A percentile compares a stretch with the other conserved stretches of the same genome.
phyloP scores from a whole-genome alignment of 768 basidiomycete genomes.

The Termitomyces sp. region DNA sequence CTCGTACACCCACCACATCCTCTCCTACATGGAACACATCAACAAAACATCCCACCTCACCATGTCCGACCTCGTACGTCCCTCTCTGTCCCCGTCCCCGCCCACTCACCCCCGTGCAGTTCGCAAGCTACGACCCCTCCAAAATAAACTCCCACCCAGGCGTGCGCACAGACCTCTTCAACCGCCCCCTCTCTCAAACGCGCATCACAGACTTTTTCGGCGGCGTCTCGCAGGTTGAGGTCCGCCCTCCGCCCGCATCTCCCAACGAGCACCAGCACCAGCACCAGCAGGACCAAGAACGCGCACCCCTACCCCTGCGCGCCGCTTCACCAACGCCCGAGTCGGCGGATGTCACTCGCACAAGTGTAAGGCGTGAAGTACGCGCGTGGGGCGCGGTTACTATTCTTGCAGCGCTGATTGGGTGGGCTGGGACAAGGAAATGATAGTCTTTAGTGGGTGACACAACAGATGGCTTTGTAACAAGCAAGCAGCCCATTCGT shows the following conservation, averaged over 20 bases:
- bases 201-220: slow-evolving; percentile 86
- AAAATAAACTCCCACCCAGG: slow-evolving; percentile 85
- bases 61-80: slow-evolving; percentile 79
- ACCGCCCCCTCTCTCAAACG: slow-evolving; percentile 54
- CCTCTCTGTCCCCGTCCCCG: not conserved
- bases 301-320: not conserved
- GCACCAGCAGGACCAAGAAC: too few species aligned
- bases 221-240: slow-evolving; percentile 82
- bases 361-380: not conserved
- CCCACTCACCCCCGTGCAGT: slow-evolving; percentile 40
- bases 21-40: slow-evolving; percentile 88
- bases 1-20: slow-evolving; percentile 86
- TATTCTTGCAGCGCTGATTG: slow-evolving; percentile 26
- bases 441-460: not conserved
- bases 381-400: slow-evolving; percentile 14
- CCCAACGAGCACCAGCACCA: not conserved
- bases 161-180: slow-evolving; percentile 83
- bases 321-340: not conserved
- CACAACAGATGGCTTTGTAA: too few species aligned
- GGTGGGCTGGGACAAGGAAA: slow-evolving; percentile 24
- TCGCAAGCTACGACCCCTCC: slow-evolving; percentile 70
- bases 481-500: too few species aligned
- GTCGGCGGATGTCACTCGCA: too few species aligned
- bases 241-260: slow-evolving; percentile 24
- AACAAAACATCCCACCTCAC: slow-evolving; percentile 85